Conservation (phyloP, 192 early-diverging fungal genomes). For the Funneliformis geosporum region DNA sequence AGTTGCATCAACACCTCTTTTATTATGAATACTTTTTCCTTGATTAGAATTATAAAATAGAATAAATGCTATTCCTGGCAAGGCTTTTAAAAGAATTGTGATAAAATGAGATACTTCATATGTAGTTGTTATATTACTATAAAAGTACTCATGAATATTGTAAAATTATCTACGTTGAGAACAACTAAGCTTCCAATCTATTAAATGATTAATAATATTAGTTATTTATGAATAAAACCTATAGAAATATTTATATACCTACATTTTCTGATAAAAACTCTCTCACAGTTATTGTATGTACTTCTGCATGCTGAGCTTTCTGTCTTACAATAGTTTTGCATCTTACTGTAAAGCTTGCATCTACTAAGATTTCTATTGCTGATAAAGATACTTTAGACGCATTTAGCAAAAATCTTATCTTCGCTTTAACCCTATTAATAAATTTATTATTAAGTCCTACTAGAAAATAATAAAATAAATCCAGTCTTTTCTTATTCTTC, state of each 20-base stretch:
- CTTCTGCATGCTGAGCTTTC: too few relatives aligned
- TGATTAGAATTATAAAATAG: too few relatives aligned
- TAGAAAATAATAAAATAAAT: conserved; percentile 6
- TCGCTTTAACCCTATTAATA: too few relatives aligned
- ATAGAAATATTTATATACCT: neutral
- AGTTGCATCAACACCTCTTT: neutral
- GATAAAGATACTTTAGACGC: conserved; percentile 5
- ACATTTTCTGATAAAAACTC: too few relatives aligned
- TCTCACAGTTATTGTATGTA: too few relatives aligned
- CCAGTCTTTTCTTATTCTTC: neutral
- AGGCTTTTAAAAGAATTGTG: conserved; percentile 11
- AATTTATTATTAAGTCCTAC: too few relatives aligned
- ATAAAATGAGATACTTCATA: too few relatives aligned
- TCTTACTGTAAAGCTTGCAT: conserved; percentile 17
- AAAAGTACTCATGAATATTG: neutral
- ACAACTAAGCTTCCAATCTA: conserved; percentile 1
- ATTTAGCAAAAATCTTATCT: too few relatives aligned
- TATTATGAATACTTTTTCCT: conserved; percentile 23
- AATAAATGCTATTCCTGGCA: conserved; percentile 5
- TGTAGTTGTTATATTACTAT: conserved; percentile 11
- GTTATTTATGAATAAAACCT: neutral
- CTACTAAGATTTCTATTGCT: neutral
- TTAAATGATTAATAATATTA: neutral
- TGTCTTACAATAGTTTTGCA: too few relatives aligned
- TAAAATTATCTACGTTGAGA: neutral